Conservation (phyloP, 352 stramenopile species). For the Phytophthora crassamura region DNA sequence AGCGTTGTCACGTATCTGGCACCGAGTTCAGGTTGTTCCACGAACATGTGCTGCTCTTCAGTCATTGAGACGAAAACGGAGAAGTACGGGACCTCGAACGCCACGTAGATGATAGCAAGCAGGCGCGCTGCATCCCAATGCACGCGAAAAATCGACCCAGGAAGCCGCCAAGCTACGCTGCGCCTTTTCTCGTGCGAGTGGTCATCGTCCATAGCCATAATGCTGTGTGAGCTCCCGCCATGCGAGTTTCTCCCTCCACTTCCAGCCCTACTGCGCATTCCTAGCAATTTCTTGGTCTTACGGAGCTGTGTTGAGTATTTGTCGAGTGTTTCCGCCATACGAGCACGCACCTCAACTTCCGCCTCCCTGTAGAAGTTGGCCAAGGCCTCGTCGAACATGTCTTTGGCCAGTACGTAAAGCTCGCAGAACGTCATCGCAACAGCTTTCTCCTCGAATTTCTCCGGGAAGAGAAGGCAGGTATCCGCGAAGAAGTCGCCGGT, state of each 20-base stretch:
- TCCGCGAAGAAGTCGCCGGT: constrained; percentile 76
- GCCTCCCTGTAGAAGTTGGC: constrained; percentile 56
- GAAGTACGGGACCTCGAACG: constrained; percentile 79
- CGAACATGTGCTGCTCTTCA: constrained; percentile 56
- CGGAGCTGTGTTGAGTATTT: constrained; percentile 67
- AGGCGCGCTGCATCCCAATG: constrained; percentile 60
- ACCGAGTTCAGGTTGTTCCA: constrained; percentile 38
- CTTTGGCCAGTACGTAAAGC: constrained; percentile 74
- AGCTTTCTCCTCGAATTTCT: constrained; percentile 75
- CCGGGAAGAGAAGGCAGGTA: constrained; percentile 58
- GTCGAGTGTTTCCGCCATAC: constrained; percentile 57
- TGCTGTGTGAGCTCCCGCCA: constrained; percentile 7
- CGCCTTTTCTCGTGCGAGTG: not conserved
- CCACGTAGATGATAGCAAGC: constrained; percentile 53
- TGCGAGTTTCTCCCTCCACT: constrained; percentile 25
- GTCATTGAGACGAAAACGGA: constrained; percentile 67
- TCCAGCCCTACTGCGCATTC: constrained; percentile 34
- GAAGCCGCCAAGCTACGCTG: constrained; percentile 43
- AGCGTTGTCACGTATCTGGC: constrained; percentile 45
- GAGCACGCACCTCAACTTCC: constrained; percentile 31
- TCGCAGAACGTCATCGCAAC: constrained; percentile 85
- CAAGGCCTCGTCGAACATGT: constrained; percentile 64
- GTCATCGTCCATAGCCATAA: constrained; percentile 6
- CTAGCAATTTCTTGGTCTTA: constrained; percentile 82
- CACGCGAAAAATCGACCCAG: constrained; percentile 59